A percentile compares a stretch with the other conserved stretches of the same genome.
These are phyloP conservation scores for Plicaturopsis crispa DNA, from an alignment of 768 basidiomycete genomes.

Conservation along the genomic window DNA sequence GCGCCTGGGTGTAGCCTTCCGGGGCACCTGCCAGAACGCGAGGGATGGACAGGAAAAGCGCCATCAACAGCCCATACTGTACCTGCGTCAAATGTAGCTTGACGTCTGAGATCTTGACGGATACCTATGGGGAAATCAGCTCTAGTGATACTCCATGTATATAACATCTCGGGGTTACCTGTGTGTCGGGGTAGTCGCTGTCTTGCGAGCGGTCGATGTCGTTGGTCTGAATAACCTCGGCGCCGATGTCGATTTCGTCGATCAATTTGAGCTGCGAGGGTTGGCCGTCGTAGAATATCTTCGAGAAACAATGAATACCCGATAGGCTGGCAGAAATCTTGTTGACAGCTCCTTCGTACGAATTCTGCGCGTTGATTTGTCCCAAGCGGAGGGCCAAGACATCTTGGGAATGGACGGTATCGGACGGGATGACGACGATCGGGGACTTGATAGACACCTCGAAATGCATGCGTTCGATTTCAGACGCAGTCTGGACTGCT, in stretches of 20 bases:
- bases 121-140: no score
- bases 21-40: slow-evolving; percentile 46
- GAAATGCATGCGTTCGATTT: slow-evolving; percentile 91
- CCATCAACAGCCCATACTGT: slow-evolving; percentile 71
- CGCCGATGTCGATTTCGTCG: slow-evolving; percentile 76
- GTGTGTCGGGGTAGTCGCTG: slow-evolving; percentile 57
- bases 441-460: slow-evolving; percentile 87
- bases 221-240: slow-evolving; percentile 58
- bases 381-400: slow-evolving; percentile 78
- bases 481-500: slow-evolving; percentile 88
- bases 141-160: no score
- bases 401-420: slow-evolving; percentile 55
- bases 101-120: slow-evolving; percentile 74
- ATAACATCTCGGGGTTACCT: no score
- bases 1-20: slow-evolving; percentile 29
- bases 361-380: slow-evolving; percentile 79
- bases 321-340: slow-evolving; percentile 68
- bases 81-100: slow-evolving; percentile 76
- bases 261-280: slow-evolving; percentile 73
- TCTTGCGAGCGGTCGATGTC: slow-evolving; percentile 46
- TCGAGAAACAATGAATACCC: slow-evolving; percentile 80
- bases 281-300: slow-evolving; percentile 40
- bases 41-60: slow-evolving; percentile 61
- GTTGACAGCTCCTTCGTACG: slow-evolving; percentile 48
- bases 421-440: slow-evolving; percentile 80